A percentile compares a stretch with the other conserved stretches of the same genome.
Conservation (phyloP, 257 asterid genomes). For the Ajuga chamaepitys region DNA sequence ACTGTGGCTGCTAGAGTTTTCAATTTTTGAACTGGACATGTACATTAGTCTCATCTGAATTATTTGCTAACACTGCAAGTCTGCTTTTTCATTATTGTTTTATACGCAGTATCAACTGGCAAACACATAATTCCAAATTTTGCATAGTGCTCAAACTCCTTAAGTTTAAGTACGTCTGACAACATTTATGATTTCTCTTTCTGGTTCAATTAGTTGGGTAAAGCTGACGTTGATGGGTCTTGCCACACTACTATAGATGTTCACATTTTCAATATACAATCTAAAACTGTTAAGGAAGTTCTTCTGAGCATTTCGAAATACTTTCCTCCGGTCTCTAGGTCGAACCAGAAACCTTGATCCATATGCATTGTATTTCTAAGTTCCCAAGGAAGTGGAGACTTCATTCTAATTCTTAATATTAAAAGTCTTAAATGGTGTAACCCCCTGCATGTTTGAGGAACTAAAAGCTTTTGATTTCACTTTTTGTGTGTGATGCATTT, state of each 20-base stretch:
- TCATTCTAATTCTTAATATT: neutral
- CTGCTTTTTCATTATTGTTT: neutral
- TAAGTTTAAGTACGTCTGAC: neutral
- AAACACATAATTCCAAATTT: neutral
- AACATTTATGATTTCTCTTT: neutral
- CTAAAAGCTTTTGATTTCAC: neutral
- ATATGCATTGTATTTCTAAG: neutral
- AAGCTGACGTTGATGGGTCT: neutral
- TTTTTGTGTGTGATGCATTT: neutral
- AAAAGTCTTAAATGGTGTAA: neutral
- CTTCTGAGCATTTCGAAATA: neutral
- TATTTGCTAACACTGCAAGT: neutral
- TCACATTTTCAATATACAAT: neutral
- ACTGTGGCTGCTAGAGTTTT: neutral
- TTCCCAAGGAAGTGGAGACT: conserved; percentile 1
- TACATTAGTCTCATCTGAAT: neutral
- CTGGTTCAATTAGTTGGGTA: neutral
- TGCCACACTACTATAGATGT: neutral
- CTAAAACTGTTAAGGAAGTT: neutral
- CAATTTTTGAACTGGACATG: neutral
- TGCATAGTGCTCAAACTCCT: neutral
- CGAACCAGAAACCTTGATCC: neutral
- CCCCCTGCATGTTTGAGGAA: neutral
- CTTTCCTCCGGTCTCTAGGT: neutral
- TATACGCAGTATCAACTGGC: neutral